Evolutionary conservation across 805 yeast genomes (phyloP), one percentile per base, ranked within the genome.

Genomic region (Kodamaea leandrae): DNA sequence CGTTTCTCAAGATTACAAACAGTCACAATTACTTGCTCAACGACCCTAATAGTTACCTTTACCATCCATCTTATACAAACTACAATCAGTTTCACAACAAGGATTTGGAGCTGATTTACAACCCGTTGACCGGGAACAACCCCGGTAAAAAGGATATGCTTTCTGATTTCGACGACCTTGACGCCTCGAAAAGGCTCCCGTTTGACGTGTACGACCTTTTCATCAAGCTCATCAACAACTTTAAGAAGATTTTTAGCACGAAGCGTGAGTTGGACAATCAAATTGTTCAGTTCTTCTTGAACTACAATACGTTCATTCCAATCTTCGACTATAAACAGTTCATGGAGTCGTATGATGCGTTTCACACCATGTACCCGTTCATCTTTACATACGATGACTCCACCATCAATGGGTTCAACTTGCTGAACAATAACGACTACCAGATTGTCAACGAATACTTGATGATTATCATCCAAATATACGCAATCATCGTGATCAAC

Each of bases 261-360:
- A 65, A 64, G 46, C 58, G 58, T 39, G 65, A 70, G 51, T 52
- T 70, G 41, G 83, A 77, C 50, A 67, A 66, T 44, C 68, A 74
- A 40, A 66, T 77, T 16, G 60, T 64, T 50, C 67, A 74, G 29
- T 77, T 65, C 52, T 77, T 77, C 50, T 61, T 75, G 44, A 72
- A 75, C 53, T 74, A 73, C 53, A 77, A 77, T 57, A 68, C 72
- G 16, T 66, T 77, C 44, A 67, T 77, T 18, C 82, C 82, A 3
- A 71, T 77, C 6, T 68, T 77, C 46, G 82, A 77, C 49, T 76
- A 73, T 48, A 74, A 71, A 35, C 58, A 66, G 26, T 77, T 77
- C 47, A 77, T 76, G 71, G 71, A 70, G 49, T 69, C 71, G 37
- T 77, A 77, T 35, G 72, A 68, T 33, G 71, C 67, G 6, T 67